Evolutionary conservation across 176 grass and related monocot species (phyloP), one percentile per base, ranked within the genome.

Genomic region (Ananas comosus): DNA sequence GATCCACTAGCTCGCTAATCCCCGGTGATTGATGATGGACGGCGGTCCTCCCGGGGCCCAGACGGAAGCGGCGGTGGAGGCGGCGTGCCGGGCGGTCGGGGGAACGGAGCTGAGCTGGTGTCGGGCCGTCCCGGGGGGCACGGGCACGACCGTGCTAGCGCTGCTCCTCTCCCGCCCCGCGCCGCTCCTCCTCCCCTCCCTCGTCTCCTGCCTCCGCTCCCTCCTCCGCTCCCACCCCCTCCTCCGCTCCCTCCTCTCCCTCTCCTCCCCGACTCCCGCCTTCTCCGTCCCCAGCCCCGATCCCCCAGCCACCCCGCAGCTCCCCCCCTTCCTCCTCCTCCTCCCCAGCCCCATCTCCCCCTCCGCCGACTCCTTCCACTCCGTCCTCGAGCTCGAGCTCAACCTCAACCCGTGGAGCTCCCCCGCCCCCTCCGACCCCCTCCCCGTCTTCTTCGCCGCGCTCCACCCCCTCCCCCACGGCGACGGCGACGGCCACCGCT

Each of bases 321-420:
- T 23, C 22, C 22, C 25, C 2, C 71, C 52, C 74, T 65, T 70
- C 25, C 70, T 58, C 0, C 18, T 27, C 42, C 69, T 56, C 22
- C 49, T 59, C 11, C 72, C 80, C 42, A 19, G 70, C 14, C 13
- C 22, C 22, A 23, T 23, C 22, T 23, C 22, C 22, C 22, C 74
- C 49, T 14, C 16, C 9, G n/a, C 57, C 27, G 72, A 63, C 66
- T 6, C 29, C 4, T 90, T 97, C 78, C 53, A 85, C 74, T 64
- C 81, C 23, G 69, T 92, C 65, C 64, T 97, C 65, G 94, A 92
- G 86, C 82, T 61, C 82, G 89, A 97, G 82, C 86, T 97, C 14
- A 92, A 92, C 80, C 33, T 23, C 49, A 92, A 97, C 72, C 86
- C 86, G 0, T 97, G 94, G 94, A 64, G 75, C 10, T 27, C 66